Base-by-base conservation (phyloP, 2,329 filamentous ascomycete genomes). In the Colletotrichum liaoningense region DNA sequence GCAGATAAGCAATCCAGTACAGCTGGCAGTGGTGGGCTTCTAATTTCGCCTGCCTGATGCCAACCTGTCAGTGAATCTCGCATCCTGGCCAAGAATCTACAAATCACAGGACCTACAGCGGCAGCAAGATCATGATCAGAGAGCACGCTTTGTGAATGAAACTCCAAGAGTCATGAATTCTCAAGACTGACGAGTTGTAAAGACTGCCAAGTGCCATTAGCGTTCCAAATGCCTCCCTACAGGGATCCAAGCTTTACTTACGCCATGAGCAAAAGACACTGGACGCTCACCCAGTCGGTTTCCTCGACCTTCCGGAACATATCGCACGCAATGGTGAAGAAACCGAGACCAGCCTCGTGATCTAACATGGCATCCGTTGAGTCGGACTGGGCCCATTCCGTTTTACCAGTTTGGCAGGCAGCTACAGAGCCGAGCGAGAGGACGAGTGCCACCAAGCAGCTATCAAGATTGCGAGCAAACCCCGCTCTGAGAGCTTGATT, bases 231-330 rank as follows among this genome's bases (percentile, higher is more conserved):
- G 42, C 19, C 7, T 49, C 8, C 19, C 42, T 16, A 57, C 4
- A 63, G 63, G n/a, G 62, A 67, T 30, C 57, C 69, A 63, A 67
- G 67, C 63, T 72, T 57, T 63, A 57, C 71, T 30, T 30, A 69
- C 62, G 54, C 71, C 71, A 73, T 73, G 22, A 73, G 60, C 33
- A 73, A 35, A 19, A 73, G 65, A 24, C 66, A 66, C 38, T 73
- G 71, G 5, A 73, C 60, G 46, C 66, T 67, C 3, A 22, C 19
- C 66, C 66, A 73, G 60, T 69, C 66, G 2, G 57, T 62, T 5
- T 28, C 54, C 35, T 73, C 71, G 0, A 69, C 24, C 6, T 69
- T 12, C 14, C 28, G 33, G 30, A 73, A 69, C 59, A 62, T 69
- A 12, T 19, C 69, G 59, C 2, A 33, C 5, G 71, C 71, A 5